Evolutionary conservation across 2,329 filamentous ascomycete species (phyloP).

Genomic region (Phaeosphaeriaceae sp.): DNA sequence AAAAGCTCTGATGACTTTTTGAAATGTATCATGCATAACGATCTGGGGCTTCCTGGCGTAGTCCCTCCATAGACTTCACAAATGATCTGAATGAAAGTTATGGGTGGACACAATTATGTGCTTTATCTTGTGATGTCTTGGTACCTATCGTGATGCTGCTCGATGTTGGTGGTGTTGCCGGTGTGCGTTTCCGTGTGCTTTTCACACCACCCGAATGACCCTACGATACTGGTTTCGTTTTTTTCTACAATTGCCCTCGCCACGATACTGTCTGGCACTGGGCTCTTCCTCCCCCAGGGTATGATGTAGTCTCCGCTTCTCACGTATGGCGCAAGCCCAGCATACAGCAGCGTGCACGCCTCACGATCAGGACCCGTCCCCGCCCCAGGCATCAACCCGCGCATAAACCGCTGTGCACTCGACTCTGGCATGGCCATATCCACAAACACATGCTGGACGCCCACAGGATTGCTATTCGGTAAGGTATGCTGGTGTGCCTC

Average conservation of each 20-base stretch:
- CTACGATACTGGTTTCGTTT: neutral
- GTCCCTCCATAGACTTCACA: slow-evolving; percentile 50
- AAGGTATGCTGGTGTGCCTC: slow-evolving; percentile 5
- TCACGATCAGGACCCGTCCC: slow-evolving; percentile 10
- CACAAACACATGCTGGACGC: slow-evolving; percentile 16
- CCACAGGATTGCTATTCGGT: slow-evolving; percentile 10
- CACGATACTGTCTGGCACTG: slow-evolving; percentile 15
- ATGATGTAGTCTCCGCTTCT: slow-evolving; percentile 20
- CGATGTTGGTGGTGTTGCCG: neutral
- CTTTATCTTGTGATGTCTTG: slow-evolving; percentile 4
- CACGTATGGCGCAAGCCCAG: slow-evolving; percentile 21
- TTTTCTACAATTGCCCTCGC: slow-evolving; percentile 4
- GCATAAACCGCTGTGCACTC: slow-evolving; percentile 5
- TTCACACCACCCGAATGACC: neutral
- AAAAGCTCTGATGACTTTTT: slow-evolving; percentile 47
- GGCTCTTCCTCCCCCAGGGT: slow-evolving; percentile 29
- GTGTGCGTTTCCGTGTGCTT: neutral
- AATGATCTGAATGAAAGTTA: slow-evolving; percentile 47
- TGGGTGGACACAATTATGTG: slow-evolving; percentile 39
- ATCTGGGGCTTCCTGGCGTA: slow-evolving; percentile 43
- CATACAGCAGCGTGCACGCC: slow-evolving; percentile 28
- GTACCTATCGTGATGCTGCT: neutral
- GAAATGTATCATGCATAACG: slow-evolving; percentile 47
- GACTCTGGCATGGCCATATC: slow-evolving; percentile 2
- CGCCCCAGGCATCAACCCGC: slow-evolving; percentile 7